phyloP scores from a whole-genome alignment of 2,329 filamentous ascomycete genomes.

The Paecilomyces formosus region DNA sequence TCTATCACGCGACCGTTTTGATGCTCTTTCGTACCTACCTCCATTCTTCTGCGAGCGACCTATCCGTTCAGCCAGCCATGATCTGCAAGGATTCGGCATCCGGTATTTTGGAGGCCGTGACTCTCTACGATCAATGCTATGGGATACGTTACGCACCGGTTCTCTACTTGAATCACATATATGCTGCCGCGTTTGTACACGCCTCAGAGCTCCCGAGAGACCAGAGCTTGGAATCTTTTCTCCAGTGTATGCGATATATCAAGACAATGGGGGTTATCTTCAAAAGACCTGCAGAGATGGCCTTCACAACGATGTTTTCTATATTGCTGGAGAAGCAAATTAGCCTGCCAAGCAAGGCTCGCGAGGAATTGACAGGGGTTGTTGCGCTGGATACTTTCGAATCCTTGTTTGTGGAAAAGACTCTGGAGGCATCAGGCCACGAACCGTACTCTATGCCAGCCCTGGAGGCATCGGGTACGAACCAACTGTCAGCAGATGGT shows the following conservation, averaged over 20 bases:
- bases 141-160: background rate
- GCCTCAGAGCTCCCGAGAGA: background rate
- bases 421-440: background rate
- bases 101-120: background rate
- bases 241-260: background rate
- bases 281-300: background rate
- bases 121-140: constrained; percentile 1
- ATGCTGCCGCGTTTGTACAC: background rate
- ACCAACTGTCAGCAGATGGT: background rate
- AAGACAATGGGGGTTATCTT: background rate
- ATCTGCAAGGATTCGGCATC: background rate
- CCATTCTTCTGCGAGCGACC: background rate
- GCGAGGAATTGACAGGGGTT: background rate
- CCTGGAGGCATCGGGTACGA: background rate
- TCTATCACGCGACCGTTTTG: background rate
- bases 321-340: background rate
- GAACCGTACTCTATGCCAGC: background rate
- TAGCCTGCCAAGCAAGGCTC: background rate
- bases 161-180: background rate
- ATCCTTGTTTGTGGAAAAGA: background rate
- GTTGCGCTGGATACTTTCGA: background rate
- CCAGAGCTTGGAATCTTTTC: background rate
- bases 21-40: background rate
- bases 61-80: background rate
- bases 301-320: background rate